Evolutionary conservation across 2,329 filamentous ascomycete species (phyloP), one percentile per base, ranked within the genome.

Genomic region (Colletotrichum sp.): DNA sequence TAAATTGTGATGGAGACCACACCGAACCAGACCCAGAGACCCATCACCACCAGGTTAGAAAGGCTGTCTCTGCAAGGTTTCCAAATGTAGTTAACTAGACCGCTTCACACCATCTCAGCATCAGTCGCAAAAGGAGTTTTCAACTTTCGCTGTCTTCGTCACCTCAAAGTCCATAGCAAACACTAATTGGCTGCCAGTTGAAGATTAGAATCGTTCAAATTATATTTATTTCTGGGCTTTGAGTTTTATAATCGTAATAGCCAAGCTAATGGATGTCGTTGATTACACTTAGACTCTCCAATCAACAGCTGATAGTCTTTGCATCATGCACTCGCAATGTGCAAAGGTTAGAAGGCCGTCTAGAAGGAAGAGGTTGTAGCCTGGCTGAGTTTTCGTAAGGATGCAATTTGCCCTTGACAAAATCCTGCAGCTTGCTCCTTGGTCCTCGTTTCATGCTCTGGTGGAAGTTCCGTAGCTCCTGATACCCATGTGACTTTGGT

Each of bases 221-320:
- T 43, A 0, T 18, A 10, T 5, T n/a, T 10, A 10, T 5, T 43
- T 2, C 38, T 8, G 38, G 0, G 8, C 16, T 8, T 18, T 43
- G 0, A 10, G 16, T 18, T 10, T 10, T 10, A 6, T 10, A 18
- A 43, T 10, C 15, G 2, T 2, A 10, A 1, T 43, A 18, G 1
- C 5, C 36, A 43, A n/a, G n/a, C n/a, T n/a, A n/a, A n/a, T n/a
- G n/a, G n/a, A 2, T 43, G 16, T 43, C 36, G 5, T 1, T 0
- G 8, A 4, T 1, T 9, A 6, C 8, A 5, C 9, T 18, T 0
- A 10, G 18, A 6, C 5, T 10, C 1, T 10, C n/a, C 0, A 43
- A 43, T 6, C 18, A 43, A 43, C 8, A 43, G 1, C 38, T n/a
- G 16, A 10, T 43, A 43, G 16, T 43, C 18, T 43, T n/a, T n/a